Evolutionary conservation across 2,329 filamentous ascomycete genomes (phyloP).

Genomic region (Lizonia empirigonia): DNA sequence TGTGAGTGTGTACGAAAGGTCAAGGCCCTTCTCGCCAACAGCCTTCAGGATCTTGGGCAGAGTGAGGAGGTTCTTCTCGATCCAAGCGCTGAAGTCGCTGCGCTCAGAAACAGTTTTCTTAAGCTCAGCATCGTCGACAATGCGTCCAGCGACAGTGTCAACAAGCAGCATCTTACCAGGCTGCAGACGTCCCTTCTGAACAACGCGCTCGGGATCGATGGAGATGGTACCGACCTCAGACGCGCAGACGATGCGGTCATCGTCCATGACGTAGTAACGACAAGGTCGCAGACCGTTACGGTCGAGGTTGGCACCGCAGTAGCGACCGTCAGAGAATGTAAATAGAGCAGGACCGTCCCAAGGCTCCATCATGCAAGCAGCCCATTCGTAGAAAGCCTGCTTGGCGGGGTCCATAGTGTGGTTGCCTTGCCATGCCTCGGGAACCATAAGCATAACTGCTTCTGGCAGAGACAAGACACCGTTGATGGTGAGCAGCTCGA

Average conservation of each 20-base stretch:
- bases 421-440: conserved; percentile 97
- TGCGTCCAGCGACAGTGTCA: conserved; percentile 86
- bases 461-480: conserved; percentile 93
- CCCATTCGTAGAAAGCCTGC: conserved; percentile 98
- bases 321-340: conserved; percentile 94
- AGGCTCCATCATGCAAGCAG: conserved; percentile 97
- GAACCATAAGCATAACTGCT: conserved; percentile 98
- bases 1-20: conserved; percentile 71
- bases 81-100: conserved; percentile 86
- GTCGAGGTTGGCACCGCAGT: conserved; percentile 96
- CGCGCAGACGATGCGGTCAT: conserved; percentile 95
- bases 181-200: conserved; percentile 92
- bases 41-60: conserved; percentile 75
- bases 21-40: conserved; percentile 62
- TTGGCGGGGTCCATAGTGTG: conserved; percentile 90
- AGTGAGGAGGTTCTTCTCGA: conserved; percentile 83
- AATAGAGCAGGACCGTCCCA: conserved; percentile 98
- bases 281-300: conserved; percentile 94
- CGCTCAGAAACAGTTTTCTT: conserved; percentile 87
- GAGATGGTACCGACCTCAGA: conserved; percentile 94
- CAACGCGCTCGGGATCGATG: conserved; percentile 85
- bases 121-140: conserved; percentile 91
- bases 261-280: conserved; percentile 95
- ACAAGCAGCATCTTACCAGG: conserved; percentile 96
- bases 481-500: conserved; percentile 93